Percentiles rank a stretch among this genome's conserved stretches.
These are phyloP conservation scores for Colletotrichum sp. DNA, from an alignment of 2,329 filamentous ascomycete species.

Conservation along the genomic window DNA sequence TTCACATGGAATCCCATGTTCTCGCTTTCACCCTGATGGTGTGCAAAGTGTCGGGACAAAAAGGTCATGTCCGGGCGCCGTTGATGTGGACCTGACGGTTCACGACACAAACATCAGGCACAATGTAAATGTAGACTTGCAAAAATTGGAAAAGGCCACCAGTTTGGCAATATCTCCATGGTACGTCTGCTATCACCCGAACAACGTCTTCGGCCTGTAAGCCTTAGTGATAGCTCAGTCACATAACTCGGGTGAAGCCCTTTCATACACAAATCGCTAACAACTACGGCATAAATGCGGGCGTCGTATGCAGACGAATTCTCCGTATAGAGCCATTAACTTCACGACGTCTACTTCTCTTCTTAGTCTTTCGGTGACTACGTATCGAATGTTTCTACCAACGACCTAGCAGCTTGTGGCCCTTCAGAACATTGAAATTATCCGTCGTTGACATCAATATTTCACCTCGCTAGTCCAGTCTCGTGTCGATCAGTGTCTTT, in stretches of 20 bases:
- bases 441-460: background rate
- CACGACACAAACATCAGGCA: background rate
- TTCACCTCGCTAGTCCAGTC: too few relatives aligned
- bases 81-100: background rate
- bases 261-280: background rate
- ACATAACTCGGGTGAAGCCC: accelerated
- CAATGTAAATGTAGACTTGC: too few relatives aligned
- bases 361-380: background rate
- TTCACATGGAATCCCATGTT: background rate
- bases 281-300: too few relatives aligned
- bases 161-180: too few relatives aligned
- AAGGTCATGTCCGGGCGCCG: background rate
- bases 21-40: background rate
- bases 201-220: background rate
- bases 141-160: too few relatives aligned
- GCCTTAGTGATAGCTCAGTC: background rate
- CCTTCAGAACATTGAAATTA: background rate
- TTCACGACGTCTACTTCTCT: too few relatives aligned
- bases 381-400: background rate
- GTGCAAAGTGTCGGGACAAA: background rate
- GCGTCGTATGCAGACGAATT: too few relatives aligned
- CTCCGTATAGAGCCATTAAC: too few relatives aligned
- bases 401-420: background rate
- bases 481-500: background rate
- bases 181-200: background rate